Base-by-base conservation (phyloP, 2,329 filamentous ascomycete genomes). In the Moelleriella libera region DNA sequence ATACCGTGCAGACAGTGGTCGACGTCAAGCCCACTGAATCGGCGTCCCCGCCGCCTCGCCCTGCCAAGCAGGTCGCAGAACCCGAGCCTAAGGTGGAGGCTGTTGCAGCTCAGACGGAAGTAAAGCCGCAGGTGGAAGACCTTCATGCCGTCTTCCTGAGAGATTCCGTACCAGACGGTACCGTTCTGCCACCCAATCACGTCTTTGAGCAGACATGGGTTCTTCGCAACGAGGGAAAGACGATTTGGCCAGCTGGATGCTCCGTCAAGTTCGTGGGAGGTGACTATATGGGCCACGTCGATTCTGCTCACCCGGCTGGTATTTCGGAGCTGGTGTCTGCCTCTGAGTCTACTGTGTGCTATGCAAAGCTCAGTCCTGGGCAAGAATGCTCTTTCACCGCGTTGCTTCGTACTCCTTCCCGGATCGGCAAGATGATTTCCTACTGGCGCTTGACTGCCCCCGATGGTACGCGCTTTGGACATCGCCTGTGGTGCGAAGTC, bases 401-500 rank as follows among this genome's bases (percentile, higher is more conserved):
- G 37, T 70, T 83, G 41, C 80, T 98, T 63, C 87, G 88, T 63
- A 86, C 88, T 14, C 88, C 90, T 12, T 66, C 71, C 46, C 84
- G 85, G 45, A 68, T 79, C 47, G 89, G 90, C 48, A 85, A 83
- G 63, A 75, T 82, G 50, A 92, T 95, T 59, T 97, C 92, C 2
- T 96, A 96, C 75, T 98, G 92, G 92, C 88, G 90, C 52, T 71
- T 98, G 54, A 94, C 89, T 56, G 81, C 86, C 50, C 74, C 80
- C 6, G 81, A 87, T 49, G 89, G 89, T 29, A 71, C 76, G 53
- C 84, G 87, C 53, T 96, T 97, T 54, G 92, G 92, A 40, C 86
- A 96, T 68, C 85, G 88, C 58, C 73, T 98, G 44, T 98, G 90
- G 90, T 96, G 90, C 61, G 88, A 97, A 54, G 79, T 98, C 52